Evolutionary conservation across 106 monocot species (phyloP).

Genomic region (Phalaenopsis aphrodite): DNA sequence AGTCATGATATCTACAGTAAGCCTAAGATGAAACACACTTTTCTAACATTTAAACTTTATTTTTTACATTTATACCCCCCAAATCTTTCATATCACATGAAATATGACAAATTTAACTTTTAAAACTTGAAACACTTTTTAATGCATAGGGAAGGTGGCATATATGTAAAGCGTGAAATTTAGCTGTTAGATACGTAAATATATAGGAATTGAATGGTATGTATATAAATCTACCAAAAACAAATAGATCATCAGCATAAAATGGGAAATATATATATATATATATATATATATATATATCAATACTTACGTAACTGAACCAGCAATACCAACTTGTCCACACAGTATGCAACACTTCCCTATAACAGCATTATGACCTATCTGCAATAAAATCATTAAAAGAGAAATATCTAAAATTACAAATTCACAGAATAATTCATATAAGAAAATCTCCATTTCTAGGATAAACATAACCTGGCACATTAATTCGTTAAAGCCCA

Average conservation of each 20-base stretch:
- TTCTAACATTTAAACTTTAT: not conserved
- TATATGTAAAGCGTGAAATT: no score
- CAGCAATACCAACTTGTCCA: constrained; percentile 98
- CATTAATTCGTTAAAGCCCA: constrained; percentile 8
- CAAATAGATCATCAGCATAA: not conserved
- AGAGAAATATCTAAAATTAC: not conserved
- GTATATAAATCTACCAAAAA: no score
- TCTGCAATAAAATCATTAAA: constrained; percentile 33
- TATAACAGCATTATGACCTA: constrained; percentile 87
- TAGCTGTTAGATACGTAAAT: no score
- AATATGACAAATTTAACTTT: no score
- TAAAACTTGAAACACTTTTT: no score
- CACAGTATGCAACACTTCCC: constrained; percentile 88
- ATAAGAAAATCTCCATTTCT: not conserved
- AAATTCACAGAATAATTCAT: not conserved
- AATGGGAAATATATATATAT: not conserved
- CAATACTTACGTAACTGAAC: constrained; percentile 75
- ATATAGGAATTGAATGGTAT: no score
- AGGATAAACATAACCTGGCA: not conserved
- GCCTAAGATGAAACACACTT: not conserved
- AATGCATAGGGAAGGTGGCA: no score
- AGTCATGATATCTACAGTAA: not conserved
- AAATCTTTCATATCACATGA: no score
- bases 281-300: no score
- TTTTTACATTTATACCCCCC: no score